Base-by-base conservation (phyloP, 768 basidiomycete genomes). In the Austroboletus eburneus region DNA sequence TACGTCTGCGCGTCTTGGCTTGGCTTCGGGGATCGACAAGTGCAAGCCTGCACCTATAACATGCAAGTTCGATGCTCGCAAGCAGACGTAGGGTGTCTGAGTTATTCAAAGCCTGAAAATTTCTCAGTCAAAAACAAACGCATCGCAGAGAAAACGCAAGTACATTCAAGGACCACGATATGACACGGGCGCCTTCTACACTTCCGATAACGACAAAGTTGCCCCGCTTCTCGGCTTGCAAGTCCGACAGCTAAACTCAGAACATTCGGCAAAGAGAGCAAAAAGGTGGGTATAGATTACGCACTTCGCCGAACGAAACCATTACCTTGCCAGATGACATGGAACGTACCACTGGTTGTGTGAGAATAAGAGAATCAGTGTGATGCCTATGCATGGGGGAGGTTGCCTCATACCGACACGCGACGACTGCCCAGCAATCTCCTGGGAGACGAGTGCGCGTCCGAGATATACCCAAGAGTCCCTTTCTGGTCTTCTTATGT, bases 141-240 rank as follows among this genome's bases (percentile, higher is more conserved):
- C 39, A 44, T 43, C 22, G 37, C 36, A n/a, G 50, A 42, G 35
- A 36, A 32, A 46, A 36, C 9, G 16, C 9, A 35, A 61, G 46
- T 56, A 88, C 88, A 58, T 91, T 90, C 49, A 91, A 63, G 24
- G 89, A 91, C 87, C 88, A 91, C 13, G 89, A 91, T 25, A 91
- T 72, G 33, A 91, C 88, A 34, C 77, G 79, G 33, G 73, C 62
- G 18, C 80, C 81, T 48, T 91, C 86, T 18, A 91, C 80, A 45
- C 84, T 85, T 35, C 85, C 83, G 44, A 91, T 78, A 22, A 91
- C 87, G 18, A 91, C 83, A 59, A 91, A 91, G 62, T 90, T 91
- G 43, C 89, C 89, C 52, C 89, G 78, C 67, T 87, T 87, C 67
- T 91, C 89, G 16, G 87, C 88, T 69, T 90, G 86, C 30, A 91